phyloP scores from a whole-genome alignment of 2,329 filamentous ascomycete species.

The Teratosphaeria pseudoeucalypti region DNA sequence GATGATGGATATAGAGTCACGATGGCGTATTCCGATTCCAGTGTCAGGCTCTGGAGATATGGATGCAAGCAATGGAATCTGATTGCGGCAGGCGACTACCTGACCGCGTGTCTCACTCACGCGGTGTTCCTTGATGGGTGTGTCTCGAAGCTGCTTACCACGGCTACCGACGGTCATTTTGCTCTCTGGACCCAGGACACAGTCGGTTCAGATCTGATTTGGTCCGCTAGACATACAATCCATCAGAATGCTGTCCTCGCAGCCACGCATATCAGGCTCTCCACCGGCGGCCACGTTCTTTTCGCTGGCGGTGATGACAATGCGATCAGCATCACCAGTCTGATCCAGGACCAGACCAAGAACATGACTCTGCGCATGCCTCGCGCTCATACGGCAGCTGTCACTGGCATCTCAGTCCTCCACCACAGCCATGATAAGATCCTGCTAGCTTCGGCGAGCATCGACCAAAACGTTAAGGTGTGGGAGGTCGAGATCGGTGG shows the following conservation, averaged over 20 bases:
- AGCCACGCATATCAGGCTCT: slow-evolving; percentile 27
- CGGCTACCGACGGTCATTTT: slow-evolving; percentile 67
- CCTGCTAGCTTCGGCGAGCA: slow-evolving; percentile 24
- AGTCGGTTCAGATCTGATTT: slow-evolving; percentile 15
- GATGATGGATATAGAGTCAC: slow-evolving; percentile 46
- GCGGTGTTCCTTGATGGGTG: slow-evolving; percentile 26
- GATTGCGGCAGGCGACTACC: slow-evolving; percentile 32
- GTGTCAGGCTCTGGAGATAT: slow-evolving; percentile 44
- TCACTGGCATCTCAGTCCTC: slow-evolving; percentile 47
- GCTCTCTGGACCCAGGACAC: slow-evolving; percentile 22
- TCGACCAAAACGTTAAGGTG: slow-evolving; percentile 39
- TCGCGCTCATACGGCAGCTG: slow-evolving; percentile 59
- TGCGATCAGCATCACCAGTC: slow-evolving; percentile 53
- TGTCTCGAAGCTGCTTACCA: slow-evolving; percentile 16
- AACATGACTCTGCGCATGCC: slow-evolving; percentile 33
- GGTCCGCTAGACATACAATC: slow-evolving; percentile 37
- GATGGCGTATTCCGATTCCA: slow-evolving; percentile 77
- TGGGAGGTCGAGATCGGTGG: slow-evolving; percentile 31
- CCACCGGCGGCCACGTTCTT: slow-evolving; percentile 38
- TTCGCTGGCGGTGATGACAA: slow-evolving; percentile 85
- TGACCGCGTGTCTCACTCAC: slow-evolving; percentile 55
- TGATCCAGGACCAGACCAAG: neutral
- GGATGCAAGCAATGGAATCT: slow-evolving; percentile 23
- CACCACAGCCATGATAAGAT: slow-evolving; percentile 2
- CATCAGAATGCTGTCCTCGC: slow-evolving; percentile 77